These are phyloP conservation scores for Fusarium oligoseptatum DNA, from an alignment of 2,329 filamentous ascomycete genomes.

Conservation along the genomic window DNA sequence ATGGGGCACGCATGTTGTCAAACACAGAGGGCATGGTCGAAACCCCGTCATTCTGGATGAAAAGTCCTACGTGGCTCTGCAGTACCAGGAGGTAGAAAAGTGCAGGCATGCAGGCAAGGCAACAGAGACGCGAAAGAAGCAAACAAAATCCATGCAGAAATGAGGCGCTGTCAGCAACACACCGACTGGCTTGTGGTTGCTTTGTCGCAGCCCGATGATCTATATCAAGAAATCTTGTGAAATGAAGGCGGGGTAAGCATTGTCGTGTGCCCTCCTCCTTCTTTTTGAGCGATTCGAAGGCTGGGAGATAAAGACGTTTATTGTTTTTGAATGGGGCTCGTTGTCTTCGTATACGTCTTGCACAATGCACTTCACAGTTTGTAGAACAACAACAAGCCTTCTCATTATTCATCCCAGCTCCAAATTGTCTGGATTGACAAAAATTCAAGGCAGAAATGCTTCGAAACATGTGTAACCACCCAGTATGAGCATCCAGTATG, in stretches of 20 bases:
- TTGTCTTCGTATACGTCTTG: too few relatives aligned
- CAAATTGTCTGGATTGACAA: not conserved
- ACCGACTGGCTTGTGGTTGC: not conserved
- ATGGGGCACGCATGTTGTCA: not conserved
- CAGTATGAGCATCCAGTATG: not conserved
- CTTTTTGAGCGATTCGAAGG: not conserved
- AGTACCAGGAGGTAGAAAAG: not conserved
- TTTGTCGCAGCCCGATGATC: not conserved
- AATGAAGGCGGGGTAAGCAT: not conserved
- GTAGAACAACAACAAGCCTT: too few relatives aligned
- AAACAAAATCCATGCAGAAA: not conserved
- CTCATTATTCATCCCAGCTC: not conserved
- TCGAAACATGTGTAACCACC: not conserved
- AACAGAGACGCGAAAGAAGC: not conserved
- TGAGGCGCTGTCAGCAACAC: not conserved
- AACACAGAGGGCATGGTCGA: not conserved
- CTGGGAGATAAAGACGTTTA: not conserved
- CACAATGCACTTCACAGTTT: not conserved
- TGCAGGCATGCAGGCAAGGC: not conserved
- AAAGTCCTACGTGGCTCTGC: not conserved
- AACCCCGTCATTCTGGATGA: not conserved
- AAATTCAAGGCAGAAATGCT: not conserved
- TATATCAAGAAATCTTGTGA: not conserved
- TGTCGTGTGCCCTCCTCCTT: not conserved
- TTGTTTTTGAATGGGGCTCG: not conserved